Conservation (phyloP, 2,329 filamentous ascomycete genomes). For the Alternaria brassicicola region DNA sequence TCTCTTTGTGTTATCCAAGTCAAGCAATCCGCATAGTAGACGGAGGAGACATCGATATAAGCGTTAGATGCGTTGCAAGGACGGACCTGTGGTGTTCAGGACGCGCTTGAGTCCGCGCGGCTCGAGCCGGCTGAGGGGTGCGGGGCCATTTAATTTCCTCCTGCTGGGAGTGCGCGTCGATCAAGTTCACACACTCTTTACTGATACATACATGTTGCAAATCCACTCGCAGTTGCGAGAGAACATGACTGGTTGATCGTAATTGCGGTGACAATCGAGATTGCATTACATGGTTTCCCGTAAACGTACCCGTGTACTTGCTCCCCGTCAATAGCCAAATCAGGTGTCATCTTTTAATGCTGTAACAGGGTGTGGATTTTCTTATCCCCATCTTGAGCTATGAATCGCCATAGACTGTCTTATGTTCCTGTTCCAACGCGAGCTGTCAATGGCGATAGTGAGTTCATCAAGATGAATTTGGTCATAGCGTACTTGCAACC, state of each 20-base stretch:
- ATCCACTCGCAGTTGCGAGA: neutral
- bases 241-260: neutral
- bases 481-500: neutral
- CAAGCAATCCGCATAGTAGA: neutral
- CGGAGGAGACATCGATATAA: neutral
- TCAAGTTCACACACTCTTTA: neutral
- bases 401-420: too few species aligned
- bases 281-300: neutral
- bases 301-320: neutral
- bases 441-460: neutral
- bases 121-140: neutral
- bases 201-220: neutral
- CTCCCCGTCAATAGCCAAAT: too few species aligned
- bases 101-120: neutral
- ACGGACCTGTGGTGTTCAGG: neutral
- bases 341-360: too few species aligned
- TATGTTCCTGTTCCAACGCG: too few species aligned
- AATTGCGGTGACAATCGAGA: neutral
- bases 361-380: too few species aligned
- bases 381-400: too few species aligned
- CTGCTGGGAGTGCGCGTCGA: neutral
- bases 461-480: neutral
- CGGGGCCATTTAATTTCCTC: neutral
- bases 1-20: neutral
- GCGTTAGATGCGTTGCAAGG: neutral